Percentiles rank a stretch among this genome's conserved stretches.
These are phyloP conservation scores for Teunomyces tritomae DNA, from an alignment of 805 yeast species.

Conservation along the genomic window DNA sequence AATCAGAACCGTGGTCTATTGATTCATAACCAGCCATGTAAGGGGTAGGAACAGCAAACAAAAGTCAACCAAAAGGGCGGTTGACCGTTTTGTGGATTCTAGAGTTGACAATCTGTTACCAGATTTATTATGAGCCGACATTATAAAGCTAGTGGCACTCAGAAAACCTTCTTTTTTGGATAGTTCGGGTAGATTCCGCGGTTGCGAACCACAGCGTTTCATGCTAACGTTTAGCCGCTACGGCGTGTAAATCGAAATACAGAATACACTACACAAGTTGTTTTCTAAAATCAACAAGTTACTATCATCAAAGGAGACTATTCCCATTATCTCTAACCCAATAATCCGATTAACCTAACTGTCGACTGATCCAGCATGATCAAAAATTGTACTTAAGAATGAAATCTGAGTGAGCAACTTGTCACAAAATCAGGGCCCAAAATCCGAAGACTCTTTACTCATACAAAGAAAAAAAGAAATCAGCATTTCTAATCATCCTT, in stretches of 20 bases:
- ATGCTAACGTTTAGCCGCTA: not conserved
- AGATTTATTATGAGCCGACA: not conserved
- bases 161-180: not conserved
- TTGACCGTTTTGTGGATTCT: not conserved
- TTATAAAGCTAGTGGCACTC: not conserved
- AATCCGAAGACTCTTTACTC: slow-evolving; percentile 1
- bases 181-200: not conserved
- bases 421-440: not conserved
- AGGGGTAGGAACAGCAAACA: too few relatives aligned
- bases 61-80: too few relatives aligned
- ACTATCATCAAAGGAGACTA: too few relatives aligned
- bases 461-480: not conserved
- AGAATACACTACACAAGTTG: not conserved
- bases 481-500: not conserved
- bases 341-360: not conserved
- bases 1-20: too few relatives aligned
- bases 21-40: too few relatives aligned
- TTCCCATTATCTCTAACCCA: too few relatives aligned
- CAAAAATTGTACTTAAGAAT: not conserved
- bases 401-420: not conserved
- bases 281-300: too few relatives aligned
- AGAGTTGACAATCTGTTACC: too few relatives aligned
- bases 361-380: not conserved
- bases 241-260: not conserved
- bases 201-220: not conserved